Evolutionary conservation across 176 grass and related monocot genomes (phyloP).

Genomic region (barley (Hordeum vulgare)): MorexV3_pseudomolecules_assembly NC_058521.1:603904540-603905039

Average conservation of each 20-base stretch:
- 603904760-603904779: neutral
- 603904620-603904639: neutral
- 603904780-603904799: neutral
- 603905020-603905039: too few species aligned
- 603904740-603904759: neutral
- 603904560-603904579: slow-evolving; percentile 90
- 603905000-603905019: too few species aligned
- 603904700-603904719: neutral
- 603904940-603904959: too few species aligned
- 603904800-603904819: neutral
- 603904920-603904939: too few species aligned
- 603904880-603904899: too few species aligned
- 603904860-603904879: neutral
- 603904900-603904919: too few species aligned
- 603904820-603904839: neutral
- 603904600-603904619: slow-evolving; percentile 96
- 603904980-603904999: too few species aligned
- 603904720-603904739: neutral
- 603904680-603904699: slow-evolving; percentile 11
- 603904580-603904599: slow-evolving; percentile 94
- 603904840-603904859: neutral
- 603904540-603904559: slow-evolving; percentile 53
- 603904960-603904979: too few species aligned
- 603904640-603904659: neutral
- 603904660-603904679: neutral